Base-by-base conservation (phyloP, 1,139 yeast genomes). In the Scheffersomyces lignicola region DNA sequence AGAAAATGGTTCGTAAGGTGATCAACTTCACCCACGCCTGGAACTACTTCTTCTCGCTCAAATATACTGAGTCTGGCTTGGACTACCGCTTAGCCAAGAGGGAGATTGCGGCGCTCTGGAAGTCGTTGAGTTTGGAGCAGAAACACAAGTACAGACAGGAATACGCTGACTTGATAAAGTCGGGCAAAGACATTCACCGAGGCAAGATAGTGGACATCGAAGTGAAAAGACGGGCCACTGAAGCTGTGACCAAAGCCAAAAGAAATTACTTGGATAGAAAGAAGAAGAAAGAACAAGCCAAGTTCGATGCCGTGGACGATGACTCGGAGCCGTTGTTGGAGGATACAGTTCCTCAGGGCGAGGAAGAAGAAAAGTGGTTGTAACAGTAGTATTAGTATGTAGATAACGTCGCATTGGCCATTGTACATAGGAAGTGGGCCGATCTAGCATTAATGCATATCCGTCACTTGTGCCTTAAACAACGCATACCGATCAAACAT, bases 41-140 rank as follows among this genome's bases (percentile, higher is more conserved):
- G 24, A 37, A 43, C 31, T 41, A 42, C 3, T 28, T 15, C 17
- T 18, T 40, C 15, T 48, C 49, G 3, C 24, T 22, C 3, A 36
- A 33, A 18, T 48, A 28, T 34, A 43, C 45, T 25, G 36, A 27
- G 13, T 17, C 24, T 2, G 36, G 47, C 2, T 48, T 62, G 16
- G 55, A 60, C 8, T 51, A 52, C 41, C 58, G 56, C 11, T 57
- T 62, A 34, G 69, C 69, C 1, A 62, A 69, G 68, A 63, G 61
- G 47, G 64, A 61, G 39, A 62, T 44, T 39, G 44, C 51, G 35
- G 47, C 60, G 13, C 38, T 50, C 24, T 67, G 73, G 73, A 51
- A 53, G 9, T 37, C 31, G 8, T 38, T 66, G 54, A 41, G 48
- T 8, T 38, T 42, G 22, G 54, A 48, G 9, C 54, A 55, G 29